These are phyloP conservation scores for Aquilaria yunnanensis DNA, from an alignment of 345 rosid genomes.

Conservation along the genomic window DNA sequence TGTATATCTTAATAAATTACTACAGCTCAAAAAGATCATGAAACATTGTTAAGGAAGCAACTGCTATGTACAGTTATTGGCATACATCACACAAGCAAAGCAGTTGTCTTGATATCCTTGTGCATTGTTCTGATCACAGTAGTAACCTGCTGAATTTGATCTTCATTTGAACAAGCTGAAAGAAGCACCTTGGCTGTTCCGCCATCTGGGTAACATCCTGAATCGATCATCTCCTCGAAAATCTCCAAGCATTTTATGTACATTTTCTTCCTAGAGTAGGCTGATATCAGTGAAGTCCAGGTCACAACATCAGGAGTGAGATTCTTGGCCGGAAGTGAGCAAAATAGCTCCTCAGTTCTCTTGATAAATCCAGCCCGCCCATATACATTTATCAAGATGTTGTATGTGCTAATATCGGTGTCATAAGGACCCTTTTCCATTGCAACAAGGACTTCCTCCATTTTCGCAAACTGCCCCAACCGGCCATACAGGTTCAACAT, in stretches of 20 bases:
- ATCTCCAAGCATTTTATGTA: conserved; percentile 64
- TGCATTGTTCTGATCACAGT: conserved; percentile 77
- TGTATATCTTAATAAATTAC: too few relatives aligned
- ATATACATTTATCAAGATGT: conserved; percentile 74
- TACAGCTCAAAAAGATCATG: too few relatives aligned
- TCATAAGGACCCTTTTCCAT: conserved; percentile 57
- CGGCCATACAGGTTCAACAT: conserved; percentile 84
- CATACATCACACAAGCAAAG: conserved; percentile 32
- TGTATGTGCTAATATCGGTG: conserved; percentile 72
- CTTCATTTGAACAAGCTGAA: conserved; percentile 68
- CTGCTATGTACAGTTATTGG: too few relatives aligned
- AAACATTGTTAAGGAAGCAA: too few relatives aligned
- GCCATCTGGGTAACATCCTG: conserved; percentile 79
- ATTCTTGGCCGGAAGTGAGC: conserved; percentile 29
- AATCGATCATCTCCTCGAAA: conserved; percentile 86
- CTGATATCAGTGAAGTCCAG: conserved; percentile 83
- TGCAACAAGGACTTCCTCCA: conserved; percentile 60
- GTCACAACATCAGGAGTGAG: conserved; percentile 76
- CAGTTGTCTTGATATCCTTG: conserved; percentile 27
- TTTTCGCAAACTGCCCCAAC: conserved; percentile 64
- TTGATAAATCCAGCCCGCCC: conserved; percentile 74
- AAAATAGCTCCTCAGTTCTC: conserved; percentile 58
- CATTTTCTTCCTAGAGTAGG: conserved; percentile 76
- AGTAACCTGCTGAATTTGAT: conserved; percentile 75
- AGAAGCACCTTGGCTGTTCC: conserved; percentile 86